These are phyloP conservation scores for Coprinopsis marcescibilis DNA, from an alignment of 768 basidiomycete genomes.

Conservation along the genomic window DNA sequence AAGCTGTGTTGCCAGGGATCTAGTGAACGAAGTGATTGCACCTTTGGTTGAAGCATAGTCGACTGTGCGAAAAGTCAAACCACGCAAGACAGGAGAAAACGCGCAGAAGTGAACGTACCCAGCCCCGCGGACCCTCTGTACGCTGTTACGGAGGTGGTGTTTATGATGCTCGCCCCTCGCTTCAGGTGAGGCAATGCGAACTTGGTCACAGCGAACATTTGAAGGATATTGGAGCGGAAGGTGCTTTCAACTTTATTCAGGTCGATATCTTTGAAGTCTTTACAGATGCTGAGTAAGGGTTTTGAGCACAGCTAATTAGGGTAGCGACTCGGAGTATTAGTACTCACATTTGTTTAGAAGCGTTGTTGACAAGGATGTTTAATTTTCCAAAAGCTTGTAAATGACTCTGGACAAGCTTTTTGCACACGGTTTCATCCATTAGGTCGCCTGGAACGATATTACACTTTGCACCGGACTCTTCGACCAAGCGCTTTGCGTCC, in stretches of 20 bases:
- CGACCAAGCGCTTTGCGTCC: conserved; percentile 40
- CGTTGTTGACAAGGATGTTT: conserved; percentile 59
- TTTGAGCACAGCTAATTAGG: not conserved
- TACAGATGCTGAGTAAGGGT: conserved; percentile 34
- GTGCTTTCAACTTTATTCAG: conserved; percentile 48
- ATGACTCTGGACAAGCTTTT: conserved; percentile 43
- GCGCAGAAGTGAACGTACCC: conserved; percentile 14
- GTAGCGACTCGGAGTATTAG: not conserved
- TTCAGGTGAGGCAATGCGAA: conserved; percentile 53
- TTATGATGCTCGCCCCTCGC: conserved; percentile 54
- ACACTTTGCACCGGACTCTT: conserved; percentile 32
- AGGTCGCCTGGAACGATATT: conserved; percentile 37
- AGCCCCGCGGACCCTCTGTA: conserved; percentile 32
- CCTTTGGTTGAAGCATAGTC: conserved; percentile 61
- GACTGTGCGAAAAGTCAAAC: conserved; percentile 9
- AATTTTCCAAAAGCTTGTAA: conserved; percentile 37
- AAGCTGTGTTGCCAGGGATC: conserved; percentile 46
- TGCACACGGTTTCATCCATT: conserved; percentile 32
- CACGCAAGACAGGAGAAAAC: conserved; percentile 16
- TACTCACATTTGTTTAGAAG: conserved; percentile 37
- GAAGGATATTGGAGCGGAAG: conserved; percentile 52
- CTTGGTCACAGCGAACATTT: conserved; percentile 54
- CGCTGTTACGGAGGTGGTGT: conserved; percentile 54
- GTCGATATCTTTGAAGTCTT: conserved; percentile 43
- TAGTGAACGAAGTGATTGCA: conserved; percentile 52